A percentile compares a stretch with the other conserved stretches of the same genome.
Conservation (phyloP, 2,329 filamentous ascomycete genomes). For the Davidsoniella virescens region DNA sequence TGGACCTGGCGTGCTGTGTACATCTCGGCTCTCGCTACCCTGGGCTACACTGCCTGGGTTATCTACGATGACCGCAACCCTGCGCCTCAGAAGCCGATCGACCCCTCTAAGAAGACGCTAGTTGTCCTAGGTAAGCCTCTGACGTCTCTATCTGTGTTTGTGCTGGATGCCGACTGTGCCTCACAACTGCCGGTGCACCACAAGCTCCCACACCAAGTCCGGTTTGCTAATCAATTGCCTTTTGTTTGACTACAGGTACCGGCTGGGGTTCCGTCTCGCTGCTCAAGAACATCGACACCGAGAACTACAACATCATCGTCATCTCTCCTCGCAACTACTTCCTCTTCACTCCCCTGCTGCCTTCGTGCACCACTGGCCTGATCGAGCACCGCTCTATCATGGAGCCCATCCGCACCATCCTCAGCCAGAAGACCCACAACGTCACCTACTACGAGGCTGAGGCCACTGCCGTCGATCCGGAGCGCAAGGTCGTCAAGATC, state of each 20-base stretch:
- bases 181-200: not conserved
- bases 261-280: slow-evolving; percentile 93
- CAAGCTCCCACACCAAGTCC: not conserved
- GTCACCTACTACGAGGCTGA: slow-evolving; percentile 98
- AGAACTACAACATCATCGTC: slow-evolving; percentile 98
- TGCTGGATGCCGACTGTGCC: not conserved
- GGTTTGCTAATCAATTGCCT: not conserved
- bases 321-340: slow-evolving; percentile 99
- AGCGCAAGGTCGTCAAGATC: slow-evolving; percentile 76
- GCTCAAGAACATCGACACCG: slow-evolving; percentile 94
- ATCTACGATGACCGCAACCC: slow-evolving; percentile 76
- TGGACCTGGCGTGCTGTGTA: slow-evolving; percentile 77
- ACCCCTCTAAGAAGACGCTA: slow-evolving; percentile 89
- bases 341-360: slow-evolving; percentile 93
- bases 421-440: slow-evolving; percentile 81
- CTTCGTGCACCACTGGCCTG: slow-evolving; percentile 90
- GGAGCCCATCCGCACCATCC: slow-evolving; percentile 93
- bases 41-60: slow-evolving; percentile 60
- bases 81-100: slow-evolving; percentile 57
- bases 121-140: slow-evolving; percentile 66
- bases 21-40: slow-evolving; percentile 51
- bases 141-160: not conserved
- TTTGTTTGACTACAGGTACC: slow-evolving; percentile 45
- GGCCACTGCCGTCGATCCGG: slow-evolving; percentile 84
- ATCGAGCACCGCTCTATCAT: slow-evolving; percentile 99